Conservation (phyloP, 495 filamentous ascomycete genomes). For the Hypoxylon fuscum region DNA sequence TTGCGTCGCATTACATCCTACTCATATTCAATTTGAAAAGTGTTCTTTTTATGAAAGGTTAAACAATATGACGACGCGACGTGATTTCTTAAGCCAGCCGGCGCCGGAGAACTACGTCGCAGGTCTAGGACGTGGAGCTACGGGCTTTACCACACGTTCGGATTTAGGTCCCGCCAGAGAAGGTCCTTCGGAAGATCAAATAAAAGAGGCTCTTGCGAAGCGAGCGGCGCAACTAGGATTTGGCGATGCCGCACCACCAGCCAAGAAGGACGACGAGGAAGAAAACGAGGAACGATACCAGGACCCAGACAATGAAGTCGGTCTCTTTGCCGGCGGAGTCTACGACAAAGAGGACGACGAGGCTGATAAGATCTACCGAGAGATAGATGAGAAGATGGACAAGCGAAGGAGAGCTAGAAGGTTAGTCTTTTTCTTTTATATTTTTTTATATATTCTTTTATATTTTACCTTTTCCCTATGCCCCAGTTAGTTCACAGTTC, state of each 20-base stretch:
- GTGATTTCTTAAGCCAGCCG: conserved; percentile 89
- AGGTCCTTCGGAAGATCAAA: conserved; percentile 96
- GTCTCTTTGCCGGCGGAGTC: conserved; percentile 90
- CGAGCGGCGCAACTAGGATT: conserved; percentile 83
- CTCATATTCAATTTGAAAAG: background rate
- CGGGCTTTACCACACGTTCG: conserved; percentile 96
- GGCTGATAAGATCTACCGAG: conserved; percentile 92
- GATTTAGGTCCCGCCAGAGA: conserved; percentile 96
- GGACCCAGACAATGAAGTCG: conserved; percentile 96
- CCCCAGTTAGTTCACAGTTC: conserved; percentile 67
- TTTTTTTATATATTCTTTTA: too few species aligned
- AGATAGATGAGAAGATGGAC: conserved; percentile 97
- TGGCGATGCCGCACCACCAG: conserved; percentile 65
- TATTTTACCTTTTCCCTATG: conserved; percentile 22
- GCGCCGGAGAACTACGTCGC: conserved; percentile 99
- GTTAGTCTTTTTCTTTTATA: conserved; percentile 73
- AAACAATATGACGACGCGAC: conserved; percentile 73
- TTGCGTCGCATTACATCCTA: background rate
- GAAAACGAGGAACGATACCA: conserved; percentile 89
- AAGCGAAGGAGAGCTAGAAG: conserved; percentile 84
- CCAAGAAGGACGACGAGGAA: conserved; percentile 78
- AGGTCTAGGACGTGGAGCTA: conserved; percentile 95
- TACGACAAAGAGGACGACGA: conserved; percentile 98
- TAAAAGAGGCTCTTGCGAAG: conserved; percentile 95
- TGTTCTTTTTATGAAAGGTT: background rate